Evolutionary conservation across 495 filamentous ascomycete species (phyloP).

Genomic region (Rusavskia elegans): DNA sequence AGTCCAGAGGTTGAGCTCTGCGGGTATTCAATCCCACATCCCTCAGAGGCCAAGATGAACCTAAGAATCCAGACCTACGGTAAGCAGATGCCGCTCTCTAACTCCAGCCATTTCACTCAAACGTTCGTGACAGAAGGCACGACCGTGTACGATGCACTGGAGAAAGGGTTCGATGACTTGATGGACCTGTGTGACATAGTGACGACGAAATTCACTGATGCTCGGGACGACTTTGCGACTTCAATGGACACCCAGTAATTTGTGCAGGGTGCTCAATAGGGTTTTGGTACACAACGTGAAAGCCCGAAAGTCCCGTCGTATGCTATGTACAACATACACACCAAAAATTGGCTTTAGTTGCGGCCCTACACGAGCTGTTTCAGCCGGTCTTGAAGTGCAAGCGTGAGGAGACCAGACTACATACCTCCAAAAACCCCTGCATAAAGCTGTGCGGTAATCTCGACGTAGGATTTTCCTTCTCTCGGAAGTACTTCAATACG

Average conservation of each 20-base stretch:
- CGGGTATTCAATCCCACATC: constrained; percentile 94
- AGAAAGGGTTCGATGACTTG: constrained; percentile 78
- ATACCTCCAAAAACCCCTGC: constrained; percentile 78
- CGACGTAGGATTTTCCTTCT: constrained; percentile 69
- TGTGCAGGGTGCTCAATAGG: not conserved
- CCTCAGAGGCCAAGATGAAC: constrained; percentile 92
- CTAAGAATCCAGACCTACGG: constrained; percentile 91
- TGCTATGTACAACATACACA: not conserved
- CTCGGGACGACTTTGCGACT: constrained; percentile 46
- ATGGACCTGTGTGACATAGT: constrained; percentile 88
- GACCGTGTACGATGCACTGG: constrained; percentile 65
- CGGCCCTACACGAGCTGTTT: constrained; percentile 10
- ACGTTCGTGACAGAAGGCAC: constrained; percentile 42
- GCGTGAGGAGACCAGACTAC: constrained; percentile 3
- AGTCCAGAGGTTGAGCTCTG: constrained; percentile 95
- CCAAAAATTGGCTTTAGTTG: constrained; percentile 2
- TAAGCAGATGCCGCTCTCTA: constrained; percentile 24
- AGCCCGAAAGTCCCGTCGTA: not conserved
- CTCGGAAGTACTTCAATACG: constrained; percentile 91
- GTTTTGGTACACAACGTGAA: not conserved
- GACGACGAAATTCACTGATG: constrained; percentile 59
- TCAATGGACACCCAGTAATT: constrained; percentile 15
- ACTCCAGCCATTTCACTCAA: not conserved
- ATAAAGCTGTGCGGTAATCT: constrained; percentile 78
- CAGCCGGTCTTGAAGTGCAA: not conserved